Base-by-base conservation (phyloP, 2,329 filamentous ascomycete species). In the Trichoderma endophyticum region DNA sequence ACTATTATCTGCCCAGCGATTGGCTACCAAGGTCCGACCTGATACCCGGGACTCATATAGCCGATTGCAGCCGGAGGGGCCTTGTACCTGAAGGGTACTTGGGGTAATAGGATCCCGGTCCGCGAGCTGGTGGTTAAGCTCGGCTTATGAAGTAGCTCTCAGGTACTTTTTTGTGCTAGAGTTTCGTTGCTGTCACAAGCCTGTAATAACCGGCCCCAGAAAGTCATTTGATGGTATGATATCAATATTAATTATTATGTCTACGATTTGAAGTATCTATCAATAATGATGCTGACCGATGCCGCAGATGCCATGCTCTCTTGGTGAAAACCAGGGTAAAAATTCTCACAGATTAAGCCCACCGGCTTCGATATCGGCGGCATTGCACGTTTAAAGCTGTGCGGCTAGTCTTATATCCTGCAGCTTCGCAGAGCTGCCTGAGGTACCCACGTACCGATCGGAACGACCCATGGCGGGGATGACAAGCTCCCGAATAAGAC, bases 271-370 rank as follows among this genome's bases (percentile, higher is more conserved):
- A 54, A 54, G 43, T 21, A 15, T 14, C 28, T 32, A 34, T 9
- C 26, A 6, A 34, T 51, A n/a, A 39, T 21, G 11, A 39, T 39
- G 48, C n/a, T 34, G 30, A 4, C 51, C 36, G 61, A 64, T 64
- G 61, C 61, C 61, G 61, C 61, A 64, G 36, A 64, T 12, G 6
- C 18, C 28, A 15, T 48, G 12, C 26, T 48, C 26, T 6, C 14
- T 18, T 21, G 18, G 36, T 30, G 54, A 26, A 57, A 57, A 2
- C 54, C 30, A 15, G 61, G n/a, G 61, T 26, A 32, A 60, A 60
- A 89, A 97, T 9, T 92, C 94, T 1, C 97, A 88, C 80, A 94
- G 97, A 21, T 21, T n/a, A 83, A 89, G 95, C 32, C 95, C 95
- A 0, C 86, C 21, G 91, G 95, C 66, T 97, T 93, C 1, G 97